A percentile compares a stretch with the other conserved stretches of the same genome.
Evolutionary conservation across 2,329 filamentous ascomycete genomes (phyloP).

Genomic region (Cercospora citrullina): DNA sequence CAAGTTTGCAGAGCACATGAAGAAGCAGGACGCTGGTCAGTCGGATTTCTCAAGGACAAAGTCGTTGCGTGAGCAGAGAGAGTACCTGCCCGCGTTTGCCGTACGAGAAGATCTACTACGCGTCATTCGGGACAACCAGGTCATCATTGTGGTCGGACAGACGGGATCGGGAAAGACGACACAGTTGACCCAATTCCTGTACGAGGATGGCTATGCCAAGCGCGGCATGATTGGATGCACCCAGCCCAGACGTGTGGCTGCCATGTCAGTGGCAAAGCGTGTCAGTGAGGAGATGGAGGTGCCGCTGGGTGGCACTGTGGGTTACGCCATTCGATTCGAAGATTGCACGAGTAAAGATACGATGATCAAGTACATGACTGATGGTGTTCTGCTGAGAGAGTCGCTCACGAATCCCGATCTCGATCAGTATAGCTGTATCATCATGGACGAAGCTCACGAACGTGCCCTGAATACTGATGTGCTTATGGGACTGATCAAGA

Average conservation of each 20-base stretch:
- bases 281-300: constrained; percentile 99
- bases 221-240: constrained; percentile 93
- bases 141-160: constrained; percentile 94
- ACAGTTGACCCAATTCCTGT: constrained; percentile 91
- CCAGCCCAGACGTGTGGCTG: constrained; percentile 91
- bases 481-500: constrained; percentile 95
- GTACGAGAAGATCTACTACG: constrained; percentile 89
- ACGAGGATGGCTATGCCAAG: constrained; percentile 91
- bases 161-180: constrained; percentile 98
- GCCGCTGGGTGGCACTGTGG: constrained; percentile 79
- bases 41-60: constrained; percentile 94
- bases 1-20: constrained; percentile 90
- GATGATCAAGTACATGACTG: constrained; percentile 98
- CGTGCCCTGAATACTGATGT: constrained; percentile 95
- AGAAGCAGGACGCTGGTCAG: constrained; percentile 75
- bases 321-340: constrained; percentile 97
- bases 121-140: constrained; percentile 94
- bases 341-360: constrained; percentile 97
- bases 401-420: constrained; percentile 89
- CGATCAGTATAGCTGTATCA: constrained; percentile 95
- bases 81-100: constrained; percentile 92
- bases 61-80: constrained; percentile 82
- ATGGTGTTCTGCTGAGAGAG: constrained; percentile 90
- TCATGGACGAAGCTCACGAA: constrained; percentile 99
- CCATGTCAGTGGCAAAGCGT: constrained; percentile 98